Percentiles rank a stretch among this genome's conserved stretches.
phyloP scores from a whole-genome alignment of 208 protist genomes.

The Acanthamoeba healyi region DNA sequence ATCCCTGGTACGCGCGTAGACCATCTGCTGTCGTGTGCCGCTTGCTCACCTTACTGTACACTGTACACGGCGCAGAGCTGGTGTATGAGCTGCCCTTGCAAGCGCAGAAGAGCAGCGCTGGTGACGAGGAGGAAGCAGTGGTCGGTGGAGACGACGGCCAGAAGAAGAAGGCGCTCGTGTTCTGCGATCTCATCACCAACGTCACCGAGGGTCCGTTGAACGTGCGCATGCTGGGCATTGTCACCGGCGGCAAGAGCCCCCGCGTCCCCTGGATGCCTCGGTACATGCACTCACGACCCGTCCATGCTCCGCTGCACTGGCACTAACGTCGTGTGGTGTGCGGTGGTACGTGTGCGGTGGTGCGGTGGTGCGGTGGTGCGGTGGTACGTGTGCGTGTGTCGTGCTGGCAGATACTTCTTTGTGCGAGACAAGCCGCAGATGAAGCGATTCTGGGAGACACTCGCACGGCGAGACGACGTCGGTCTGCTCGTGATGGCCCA shows the following conservation, averaged over 20 bases:
- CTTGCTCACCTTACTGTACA: too few relatives aligned
- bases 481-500: conserved; percentile 30
- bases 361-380: too few relatives aligned
- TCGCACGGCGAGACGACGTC: background rate
- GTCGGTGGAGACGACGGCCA: background rate
- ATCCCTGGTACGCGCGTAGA: background rate
- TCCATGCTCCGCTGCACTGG: background rate
- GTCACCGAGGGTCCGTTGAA: background rate
- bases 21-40: background rate
- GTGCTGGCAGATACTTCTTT: background rate
- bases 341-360: too few relatives aligned
- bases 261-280: conserved; percentile 5
- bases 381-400: background rate
- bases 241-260: conserved; percentile 8
- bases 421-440: background rate
- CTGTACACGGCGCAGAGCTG: background rate
- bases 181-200: conserved; percentile 59
- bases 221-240: background rate
- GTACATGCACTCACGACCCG: background rate
- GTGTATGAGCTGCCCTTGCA: conserved; percentile 60
- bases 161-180: conserved; percentile 69
- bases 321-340: too few relatives aligned
- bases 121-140: background rate
- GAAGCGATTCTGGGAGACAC: conserved; percentile 34
- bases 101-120: background rate